phyloP scores from a whole-genome alignment of 2,329 filamentous ascomycete genomes.

The Amauroascus verrucosus region DNA sequence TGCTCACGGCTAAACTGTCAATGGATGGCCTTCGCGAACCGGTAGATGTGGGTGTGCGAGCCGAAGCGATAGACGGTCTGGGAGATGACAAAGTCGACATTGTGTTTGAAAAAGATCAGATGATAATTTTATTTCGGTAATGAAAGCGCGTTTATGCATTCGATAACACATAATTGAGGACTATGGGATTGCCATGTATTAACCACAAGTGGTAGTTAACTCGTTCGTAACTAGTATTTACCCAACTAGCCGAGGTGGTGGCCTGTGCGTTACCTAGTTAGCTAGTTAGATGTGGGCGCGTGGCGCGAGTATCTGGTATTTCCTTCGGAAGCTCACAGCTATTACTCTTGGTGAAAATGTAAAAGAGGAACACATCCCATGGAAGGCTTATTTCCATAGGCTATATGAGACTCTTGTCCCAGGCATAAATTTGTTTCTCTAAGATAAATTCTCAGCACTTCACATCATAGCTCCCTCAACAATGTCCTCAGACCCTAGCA shows the following conservation, averaged over 20 bases:
- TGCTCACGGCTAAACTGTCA: conserved; percentile 43
- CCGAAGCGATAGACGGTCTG: conserved; percentile 49
- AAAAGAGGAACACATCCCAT: no score
- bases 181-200: neutral
- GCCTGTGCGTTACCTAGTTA: no score
- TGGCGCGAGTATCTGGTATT: no score
- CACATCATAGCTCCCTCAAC: neutral
- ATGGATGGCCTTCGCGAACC: conserved; percentile 67
- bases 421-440: no score
- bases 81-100: conserved; percentile 54
- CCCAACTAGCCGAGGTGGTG: no score
- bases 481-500: conserved; percentile 13
- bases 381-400: no score
- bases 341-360: no score
- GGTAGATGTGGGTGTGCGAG: conserved; percentile 53
- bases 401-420: no score
- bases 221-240: no score
- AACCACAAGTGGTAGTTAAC: neutral
- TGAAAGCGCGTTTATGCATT: neutral
- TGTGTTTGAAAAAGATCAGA: neutral
- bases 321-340: no score
- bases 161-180: neutral
- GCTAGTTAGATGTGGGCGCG: no score
- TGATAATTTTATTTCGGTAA: no score
- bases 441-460: neutral